phyloP scores from a whole-genome alignment of 2,329 filamentous ascomycete species.

The Chaetomium strumarium region DNA sequence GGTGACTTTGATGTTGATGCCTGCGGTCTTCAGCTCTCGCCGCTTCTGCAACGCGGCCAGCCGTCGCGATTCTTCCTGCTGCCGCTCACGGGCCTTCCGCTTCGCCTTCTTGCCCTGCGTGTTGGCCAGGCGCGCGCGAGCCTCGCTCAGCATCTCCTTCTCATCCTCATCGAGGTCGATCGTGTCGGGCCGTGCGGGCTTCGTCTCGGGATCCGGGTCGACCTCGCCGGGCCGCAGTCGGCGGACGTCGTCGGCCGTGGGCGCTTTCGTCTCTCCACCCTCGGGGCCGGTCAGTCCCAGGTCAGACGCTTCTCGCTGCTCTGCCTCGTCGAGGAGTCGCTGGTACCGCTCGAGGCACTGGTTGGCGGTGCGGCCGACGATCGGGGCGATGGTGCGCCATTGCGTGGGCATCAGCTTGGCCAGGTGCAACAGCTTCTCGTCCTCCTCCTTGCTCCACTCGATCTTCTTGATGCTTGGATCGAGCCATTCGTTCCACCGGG shows the following conservation, averaged over 20 bases:
- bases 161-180: constrained; percentile 98
- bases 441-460: constrained; percentile 98
- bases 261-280: constrained; percentile 79
- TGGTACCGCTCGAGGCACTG: constrained; percentile 97
- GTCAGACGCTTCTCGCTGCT: constrained; percentile 75
- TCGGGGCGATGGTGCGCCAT: constrained; percentile 96
- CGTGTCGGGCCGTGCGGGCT: constrained; percentile 90
- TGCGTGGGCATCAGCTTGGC: constrained; percentile 99
- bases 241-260: constrained; percentile 87
- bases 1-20: constrained; percentile 94
- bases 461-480: constrained; percentile 98
- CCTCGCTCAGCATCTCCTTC: constrained; percentile 98
- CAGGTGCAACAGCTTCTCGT: constrained; percentile 92
- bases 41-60: constrained; percentile 90
- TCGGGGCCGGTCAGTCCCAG: constrained; percentile 79
- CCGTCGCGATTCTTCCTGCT: constrained; percentile 88
- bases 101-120: constrained; percentile 99
- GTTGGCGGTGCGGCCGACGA: constrained; percentile 92
- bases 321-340: constrained; percentile 91
- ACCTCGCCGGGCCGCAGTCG: constrained; percentile 85
- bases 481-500: constrained; percentile 96
- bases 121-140: constrained; percentile 90
- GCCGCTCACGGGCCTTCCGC: constrained; percentile 89
- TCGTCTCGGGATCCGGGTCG: constrained; percentile 95
- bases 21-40: constrained; percentile 91